phyloP scores from a whole-genome alignment of 176 grass and related monocot species.

The Carex littledalei region DNA sequence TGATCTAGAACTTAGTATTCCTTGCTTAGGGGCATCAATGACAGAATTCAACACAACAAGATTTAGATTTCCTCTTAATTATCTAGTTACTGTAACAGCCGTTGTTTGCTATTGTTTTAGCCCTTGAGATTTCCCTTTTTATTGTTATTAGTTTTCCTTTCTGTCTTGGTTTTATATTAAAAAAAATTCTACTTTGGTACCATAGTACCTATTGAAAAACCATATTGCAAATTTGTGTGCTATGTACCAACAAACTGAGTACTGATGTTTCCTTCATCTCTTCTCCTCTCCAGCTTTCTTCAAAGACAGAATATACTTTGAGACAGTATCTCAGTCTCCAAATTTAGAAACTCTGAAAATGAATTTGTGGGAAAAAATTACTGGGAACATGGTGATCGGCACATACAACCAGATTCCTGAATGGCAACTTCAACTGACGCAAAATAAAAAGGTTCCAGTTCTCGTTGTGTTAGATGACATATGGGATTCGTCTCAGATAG shows the following conservation, averaged over 20 bases:
- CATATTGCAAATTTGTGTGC: not conserved
- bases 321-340: constrained; percentile 80
- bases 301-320: constrained; percentile 74
- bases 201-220: not conserved
- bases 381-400: constrained; percentile 67
- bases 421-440: constrained; percentile 73
- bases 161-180: not conserved
- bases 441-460: constrained; percentile 56
- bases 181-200: not conserved
- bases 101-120: not conserved
- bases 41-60: not conserved
- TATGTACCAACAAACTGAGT: not conserved
- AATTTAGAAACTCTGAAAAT: constrained; percentile 81
- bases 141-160: not conserved
- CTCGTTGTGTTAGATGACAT: constrained; percentile 92
- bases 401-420: constrained; percentile 84
- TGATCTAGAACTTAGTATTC: not conserved
- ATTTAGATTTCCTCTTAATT: not conserved
- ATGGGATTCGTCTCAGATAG: constrained; percentile 73
- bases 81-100: not conserved
- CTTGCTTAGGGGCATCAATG: not conserved
- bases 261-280: constrained; percentile 18
- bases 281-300: constrained; percentile 53
- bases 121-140: not conserved
- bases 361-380: constrained; percentile 89